phyloP scores from a whole-genome alignment of 140 eudicot species.

The Senecio squalidus region DNA sequence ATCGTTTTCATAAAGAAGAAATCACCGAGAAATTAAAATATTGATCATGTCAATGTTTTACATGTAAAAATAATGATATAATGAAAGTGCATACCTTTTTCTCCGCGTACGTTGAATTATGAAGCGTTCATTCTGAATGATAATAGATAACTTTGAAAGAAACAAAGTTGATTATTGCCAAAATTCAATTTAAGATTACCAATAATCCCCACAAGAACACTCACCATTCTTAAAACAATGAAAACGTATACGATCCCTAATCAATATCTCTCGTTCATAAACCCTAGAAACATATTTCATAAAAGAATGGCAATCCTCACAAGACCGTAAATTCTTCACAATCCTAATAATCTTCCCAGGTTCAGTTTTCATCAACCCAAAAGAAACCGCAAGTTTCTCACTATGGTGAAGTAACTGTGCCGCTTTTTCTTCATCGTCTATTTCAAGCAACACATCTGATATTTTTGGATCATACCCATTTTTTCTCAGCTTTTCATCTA shows the following conservation, averaged over 20 bases:
- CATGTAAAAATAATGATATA: constrained; percentile 1
- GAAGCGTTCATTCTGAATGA: background rate
- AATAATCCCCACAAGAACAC: constrained; percentile 42
- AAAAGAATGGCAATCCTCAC: constrained; percentile 56
- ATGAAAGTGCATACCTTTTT: background rate
- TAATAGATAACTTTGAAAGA: background rate
- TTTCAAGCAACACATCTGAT: constrained; percentile 43
- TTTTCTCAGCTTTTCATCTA: constrained; percentile 24
- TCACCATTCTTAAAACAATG: constrained; percentile 45
- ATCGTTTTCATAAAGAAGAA: constrained; percentile 9
- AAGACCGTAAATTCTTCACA: constrained; percentile 45
- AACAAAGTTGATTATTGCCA: too few species aligned
- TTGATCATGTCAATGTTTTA: background rate
- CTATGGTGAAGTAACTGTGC: constrained; percentile 57
- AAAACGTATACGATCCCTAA: constrained; percentile 43
- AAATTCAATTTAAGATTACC: too few species aligned
- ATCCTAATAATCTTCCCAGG: constrained; percentile 36
- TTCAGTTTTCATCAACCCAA: constrained; percentile 37
- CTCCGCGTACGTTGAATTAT: background rate
- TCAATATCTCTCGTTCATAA: constrained; percentile 39
- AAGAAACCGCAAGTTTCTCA: constrained; percentile 52
- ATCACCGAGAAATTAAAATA: constrained; percentile 2
- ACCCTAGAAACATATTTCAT: constrained; percentile 45
- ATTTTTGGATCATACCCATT: constrained; percentile 42
- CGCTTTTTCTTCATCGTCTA: constrained; percentile 53